A percentile compares a stretch with the other conserved stretches of the same genome.
These are phyloP conservation scores for Penicillium macrosclerotiorum DNA, from an alignment of 495 filamentous ascomycete genomes.

Conservation along the genomic window DNA sequence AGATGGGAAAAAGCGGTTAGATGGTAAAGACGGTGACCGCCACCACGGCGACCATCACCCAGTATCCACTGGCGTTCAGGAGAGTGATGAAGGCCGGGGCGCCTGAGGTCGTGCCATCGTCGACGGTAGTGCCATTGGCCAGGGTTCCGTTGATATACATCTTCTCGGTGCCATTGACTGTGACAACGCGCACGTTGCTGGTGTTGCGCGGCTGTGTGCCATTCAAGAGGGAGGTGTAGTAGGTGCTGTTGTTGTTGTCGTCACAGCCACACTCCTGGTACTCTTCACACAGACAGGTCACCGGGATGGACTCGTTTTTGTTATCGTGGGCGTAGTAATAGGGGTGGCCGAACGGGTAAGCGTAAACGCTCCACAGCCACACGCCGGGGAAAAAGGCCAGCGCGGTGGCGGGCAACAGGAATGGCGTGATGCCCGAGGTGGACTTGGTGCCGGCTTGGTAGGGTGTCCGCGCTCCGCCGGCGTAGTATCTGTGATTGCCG, in stretches of 20 bases:
- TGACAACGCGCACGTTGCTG: conserved; percentile 57
- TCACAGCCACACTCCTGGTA: conserved; percentile 80
- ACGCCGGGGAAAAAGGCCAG: conserved; percentile 61
- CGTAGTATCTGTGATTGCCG: conserved; percentile 71
- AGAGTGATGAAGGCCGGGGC: conserved; percentile 33
- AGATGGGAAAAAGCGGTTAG: too few relatives aligned
- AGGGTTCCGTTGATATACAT: conserved; percentile 85
- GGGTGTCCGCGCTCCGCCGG: conserved; percentile 69
- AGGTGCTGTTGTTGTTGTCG: conserved; percentile 60
- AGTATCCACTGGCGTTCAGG: conserved; percentile 56
- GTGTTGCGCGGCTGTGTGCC: conserved; percentile 69
- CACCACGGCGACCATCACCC: conserved; percentile 57
- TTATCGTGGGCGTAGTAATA: conserved; percentile 52
- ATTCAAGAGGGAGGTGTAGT: conserved; percentile 56
- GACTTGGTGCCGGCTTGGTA: conserved; percentile 62
- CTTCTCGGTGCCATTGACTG: conserved; percentile 70
- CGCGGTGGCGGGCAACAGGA: conserved; percentile 54
- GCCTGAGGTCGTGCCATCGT: conserved; percentile 35
- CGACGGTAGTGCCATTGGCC: conserved; percentile 75
- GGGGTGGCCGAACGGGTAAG: conserved; percentile 67
- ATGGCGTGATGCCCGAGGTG: conserved; percentile 55
- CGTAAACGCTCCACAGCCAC: conserved; percentile 52
- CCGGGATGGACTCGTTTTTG: conserved; percentile 67
- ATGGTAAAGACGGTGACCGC: conserved; percentile 45
- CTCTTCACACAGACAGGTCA: conserved; percentile 71